Evolutionary conservation across 1,139 yeast genomes (phyloP).

Genomic region (Zygoascus hellenicus): DNA sequence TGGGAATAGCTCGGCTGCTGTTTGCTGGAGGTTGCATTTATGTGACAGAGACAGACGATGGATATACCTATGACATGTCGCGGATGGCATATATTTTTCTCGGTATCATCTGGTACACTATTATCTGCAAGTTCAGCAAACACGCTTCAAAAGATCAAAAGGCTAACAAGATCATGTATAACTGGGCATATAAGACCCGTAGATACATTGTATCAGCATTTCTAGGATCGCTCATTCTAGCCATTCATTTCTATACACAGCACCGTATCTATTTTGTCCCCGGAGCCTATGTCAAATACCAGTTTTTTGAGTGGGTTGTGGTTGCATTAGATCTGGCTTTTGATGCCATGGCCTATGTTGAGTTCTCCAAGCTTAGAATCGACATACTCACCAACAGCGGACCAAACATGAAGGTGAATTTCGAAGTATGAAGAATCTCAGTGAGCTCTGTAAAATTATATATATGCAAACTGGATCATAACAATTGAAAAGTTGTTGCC

Average conservation of each 20-base stretch:
- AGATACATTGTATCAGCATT: conserved; percentile 34
- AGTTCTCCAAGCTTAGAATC: conserved; percentile 8
- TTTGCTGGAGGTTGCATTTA: not conserved
- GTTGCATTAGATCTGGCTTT: conserved; percentile 65
- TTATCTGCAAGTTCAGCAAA: not conserved
- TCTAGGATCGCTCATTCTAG: conserved; percentile 58
- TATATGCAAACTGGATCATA: not conserved
- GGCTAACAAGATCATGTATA: not conserved
- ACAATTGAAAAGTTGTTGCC: not conserved
- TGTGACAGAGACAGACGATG: conserved; percentile 7
- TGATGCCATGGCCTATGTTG: conserved; percentile 35
- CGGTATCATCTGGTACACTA: conserved; percentile 3
- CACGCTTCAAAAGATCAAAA: not conserved
- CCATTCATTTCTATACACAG: conserved; percentile 71
- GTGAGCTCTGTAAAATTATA: not conserved
- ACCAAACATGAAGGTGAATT: not conserved
- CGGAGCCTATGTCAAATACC: conserved; percentile 78
- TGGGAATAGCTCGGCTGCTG: conserved; percentile 2
- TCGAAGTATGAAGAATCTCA: not conserved
- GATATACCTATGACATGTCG: conserved; percentile 5
- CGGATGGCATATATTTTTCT: not conserved
- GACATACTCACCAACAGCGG: not conserved
- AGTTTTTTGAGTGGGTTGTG: conserved; percentile 75
- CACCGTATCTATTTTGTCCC: conserved; percentile 68
- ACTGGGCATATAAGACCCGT: not conserved